Evolutionary conservation across 805 yeast genomes (phyloP), one percentile per base, ranked within the genome.

Genomic region (Ogataea angusta): DNA sequence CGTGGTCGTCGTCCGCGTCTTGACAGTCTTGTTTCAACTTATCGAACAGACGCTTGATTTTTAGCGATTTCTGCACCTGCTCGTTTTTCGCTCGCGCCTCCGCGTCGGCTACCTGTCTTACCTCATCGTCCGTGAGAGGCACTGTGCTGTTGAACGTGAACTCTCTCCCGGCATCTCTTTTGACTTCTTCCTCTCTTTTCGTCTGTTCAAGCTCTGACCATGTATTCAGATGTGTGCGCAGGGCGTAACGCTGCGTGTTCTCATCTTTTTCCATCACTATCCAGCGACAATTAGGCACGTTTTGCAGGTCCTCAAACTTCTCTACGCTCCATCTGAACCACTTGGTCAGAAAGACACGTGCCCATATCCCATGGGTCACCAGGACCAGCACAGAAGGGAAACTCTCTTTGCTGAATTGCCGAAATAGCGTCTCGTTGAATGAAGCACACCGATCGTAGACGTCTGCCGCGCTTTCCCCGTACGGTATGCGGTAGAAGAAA

Each of bases 401-500:
- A 51, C 76, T 72, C 13, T 75, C 80, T 33, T 68, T 60, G 45
- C 76, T 76, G 56, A 90, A 89, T 59, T 85, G 93, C 34, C 97
- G 70, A 57, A 82, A 87, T 28, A 90, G 62, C 0, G 95, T 79
- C 61, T 88, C 96, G 59, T 88, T 88, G 61, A 90, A 90, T 12
- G 93, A 85, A 2, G 96, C 85, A 47, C 90, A 83, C 34, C 97
- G 70, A 62, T 90, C 96, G 62, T 80, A 90, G 8, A 90, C 96
- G 62, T 90, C 97, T 0, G 97, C 97, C 0, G 96, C 97, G 53
- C 93, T 82, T 62, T 90, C 97, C 9, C 97, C 97, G 54, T 85
- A 80, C 4, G 96, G 96, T 22, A 90, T 90, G 40, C 97, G 65
- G 60, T 85, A 90, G 62, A 90, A 90, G 56, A 83, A 83, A 60